A percentile compares a stretch with the other conserved stretches of the same genome.
Conservation (phyloP, 139 green algal genomes). For the Coelastrella sp. region DNA sequence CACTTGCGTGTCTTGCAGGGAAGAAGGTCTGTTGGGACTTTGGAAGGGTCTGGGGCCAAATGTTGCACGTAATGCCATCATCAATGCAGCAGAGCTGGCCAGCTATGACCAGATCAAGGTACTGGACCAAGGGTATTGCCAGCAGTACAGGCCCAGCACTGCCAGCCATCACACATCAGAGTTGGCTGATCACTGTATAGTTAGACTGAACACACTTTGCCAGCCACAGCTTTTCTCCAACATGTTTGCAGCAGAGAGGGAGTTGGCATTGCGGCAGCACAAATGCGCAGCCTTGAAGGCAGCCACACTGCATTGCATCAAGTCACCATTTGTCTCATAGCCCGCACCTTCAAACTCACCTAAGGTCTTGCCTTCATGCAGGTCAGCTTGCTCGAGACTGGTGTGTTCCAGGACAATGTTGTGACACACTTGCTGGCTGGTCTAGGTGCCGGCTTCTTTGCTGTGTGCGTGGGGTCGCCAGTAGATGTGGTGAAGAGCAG, state of each 20-base stretch:
- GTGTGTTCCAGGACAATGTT: constrained; percentile 76
- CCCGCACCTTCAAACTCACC: too few relatives aligned
- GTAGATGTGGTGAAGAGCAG: constrained; percentile 98
- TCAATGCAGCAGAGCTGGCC: constrained; percentile 98
- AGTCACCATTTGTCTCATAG: too few relatives aligned
- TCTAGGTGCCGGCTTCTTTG: constrained; percentile 96
- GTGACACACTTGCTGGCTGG: constrained; percentile 83
- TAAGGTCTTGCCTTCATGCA: not conserved
- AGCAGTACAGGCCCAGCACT: too few relatives aligned
- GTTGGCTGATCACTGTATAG: too few relatives aligned
- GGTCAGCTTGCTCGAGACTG: constrained; percentile 30
- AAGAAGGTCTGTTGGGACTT: constrained; percentile 92
- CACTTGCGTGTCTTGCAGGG: constrained; percentile 51
- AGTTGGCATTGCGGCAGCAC: too few relatives aligned
- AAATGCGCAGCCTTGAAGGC: too few relatives aligned
- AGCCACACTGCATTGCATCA: too few relatives aligned
- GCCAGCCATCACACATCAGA: too few relatives aligned
- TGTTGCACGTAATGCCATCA: constrained; percentile 96
- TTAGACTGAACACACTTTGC: too few relatives aligned
- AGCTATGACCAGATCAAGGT: constrained; percentile 97
- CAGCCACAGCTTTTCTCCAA: too few relatives aligned
- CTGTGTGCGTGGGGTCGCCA: constrained; percentile 94
- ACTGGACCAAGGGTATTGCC: too few relatives aligned
- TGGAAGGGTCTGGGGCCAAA: constrained; percentile 98
- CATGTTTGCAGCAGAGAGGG: too few relatives aligned